Evolutionary conservation across 148 eudicot genomes (phyloP), one percentile per base, ranked within the genome.

Genomic region (Persicaria maculosa): DNA sequence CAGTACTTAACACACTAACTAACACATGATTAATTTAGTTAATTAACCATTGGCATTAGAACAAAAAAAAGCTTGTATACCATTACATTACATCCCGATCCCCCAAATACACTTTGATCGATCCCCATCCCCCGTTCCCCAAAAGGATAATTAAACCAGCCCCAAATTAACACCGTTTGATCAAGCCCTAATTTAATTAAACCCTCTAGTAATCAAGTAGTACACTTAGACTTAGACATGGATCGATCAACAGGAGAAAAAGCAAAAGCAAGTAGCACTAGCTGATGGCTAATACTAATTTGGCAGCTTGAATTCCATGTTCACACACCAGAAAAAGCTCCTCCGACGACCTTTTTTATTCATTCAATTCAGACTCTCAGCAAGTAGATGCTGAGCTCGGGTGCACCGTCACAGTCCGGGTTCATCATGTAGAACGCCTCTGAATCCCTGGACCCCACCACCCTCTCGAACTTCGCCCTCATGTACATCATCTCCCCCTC

Each of bases 391-490:
- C 96, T 90, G 55, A 90, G 92, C 68, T 90, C 96, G 69, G 92
- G 90, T 72, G 92, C 90, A n/a, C 92, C 96, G 78, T 90, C 88
- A 68, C 64, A 79, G 76, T 90, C 96, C 14, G 96, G 96, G 76
- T 90, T 90, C 87, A 90, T 84, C 92, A 88, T 88, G 25, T 90
- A 90, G 58, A 88, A 88, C 19, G 96, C 96, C 59, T 90, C 96
- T 1, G 92, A 88, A 77, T 90, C 96, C 57, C 86, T 90, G n/a
- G 89, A 87, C 65, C 95, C 94, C 9, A 88, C 91, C 58, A 90
- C 91, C 70, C 94, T 81, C 72, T 90, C 91, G 74, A 90, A 90
- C 76, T 86, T 85, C 3, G 96, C 96, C 82, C 96, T 86, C 96
- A 90, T 88, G 69, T 90, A 90, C 92, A 90, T 90, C 16, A 90